Base-by-base conservation (phyloP, 1,139 yeast genomes). In the Hansenula lynferdii region DNA sequence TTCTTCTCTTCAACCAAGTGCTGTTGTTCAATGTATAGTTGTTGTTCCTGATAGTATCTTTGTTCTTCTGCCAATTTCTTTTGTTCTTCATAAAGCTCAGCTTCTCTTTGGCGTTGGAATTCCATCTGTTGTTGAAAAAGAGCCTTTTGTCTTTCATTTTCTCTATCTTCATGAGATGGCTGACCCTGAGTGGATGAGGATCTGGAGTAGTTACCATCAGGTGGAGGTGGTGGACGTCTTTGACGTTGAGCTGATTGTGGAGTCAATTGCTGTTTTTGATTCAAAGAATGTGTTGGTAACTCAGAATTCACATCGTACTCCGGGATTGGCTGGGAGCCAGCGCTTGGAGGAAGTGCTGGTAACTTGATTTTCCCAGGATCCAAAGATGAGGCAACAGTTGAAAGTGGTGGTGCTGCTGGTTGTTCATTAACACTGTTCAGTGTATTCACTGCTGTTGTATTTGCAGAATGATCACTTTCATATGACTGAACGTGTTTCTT, bases 351-450 rank as follows among this genome's bases (percentile, higher is more conserved):
- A 41, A 24, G 19, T 34, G 14, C 52, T 47, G 35, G 40, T 49
- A 19, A 23, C 36, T 20, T 29, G 3, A 18, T 11, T 43, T 45
- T 31, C 56, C 19, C 42, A n/a, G n/a, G n/a, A n/a, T n/a, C n/a
- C n/a, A n/a, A n/a, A n/a, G n/a, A n/a, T n/a, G n/a, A n/a, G n/a
- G n/a, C n/a, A n/a, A n/a, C n/a, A n/a, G n/a, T n/a, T n/a, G n/a
- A n/a, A n/a, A n/a, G n/a, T 3, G 51, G 69, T 8, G 50, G 45
- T 7, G 50, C 58, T n/a, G 44, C 42, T 8, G 40, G 37, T 4
- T n/a, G n/a, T n/a, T n/a, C n/a, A n/a, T n/a, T n/a, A n/a, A n/a
- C n/a, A n/a, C n/a, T n/a, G n/a, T 41, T 34, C 26, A 28, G 20
- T 21, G 48, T 40, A 18, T 47, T 42, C 4, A 50, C 54, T 6